Evolutionary conservation across 371 early-diverging fungal genomes (phyloP), one percentile per base, ranked within the genome.

Genomic region (Mucor indicus): DNA sequence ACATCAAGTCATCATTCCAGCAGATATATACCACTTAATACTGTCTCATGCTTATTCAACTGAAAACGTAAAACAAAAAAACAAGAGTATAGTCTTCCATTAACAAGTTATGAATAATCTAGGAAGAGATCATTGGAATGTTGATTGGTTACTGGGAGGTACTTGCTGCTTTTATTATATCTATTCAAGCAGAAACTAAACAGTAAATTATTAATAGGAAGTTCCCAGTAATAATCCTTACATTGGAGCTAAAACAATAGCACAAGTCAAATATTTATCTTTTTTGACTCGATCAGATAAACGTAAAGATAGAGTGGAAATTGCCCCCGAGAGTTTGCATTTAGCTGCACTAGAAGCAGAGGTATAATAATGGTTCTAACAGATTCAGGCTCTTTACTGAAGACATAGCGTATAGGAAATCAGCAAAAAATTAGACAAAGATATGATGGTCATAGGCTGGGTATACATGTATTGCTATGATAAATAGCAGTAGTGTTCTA

Each of bases 61-160:
- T 1, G 81, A 81, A 66, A 77, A 81, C 41, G 81, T 79, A 64
- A 38, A 11, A n/a, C 7, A n/a, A n/a, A n/a, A n/a, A n/a, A n/a
- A n/a, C n/a, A n/a, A n/a, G n/a, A n/a, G n/a, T n/a, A n/a, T n/a
- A n/a, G n/a, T n/a, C n/a, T n/a, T n/a, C n/a, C n/a, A n/a, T n/a
- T n/a, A n/a, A n/a, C n/a, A n/a, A n/a, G n/a, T n/a, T n/a, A n/a
- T n/a, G n/a, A n/a, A n/a, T n/a, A n/a, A n/a, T 29, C 15, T 61
- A 81, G 79, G 86, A 89, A 64, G 89, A 89, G 53, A 77, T 82
- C 33, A 82, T 85, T 48, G 83, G 84, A 9, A 75, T 89, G 75
- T 72, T 89, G 32, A 79, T 85, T 64, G 89, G 87, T 41, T 63
- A 72, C 43, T 82, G 83, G 83, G 65, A 75, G 59, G 82, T 77